Percentiles rank a stretch among this genome's conserved stretches.
These are phyloP conservation scores for Solanum appendiculatum DNA, from an alignment of 257 asterid genomes.

Conservation along the genomic window DNA sequence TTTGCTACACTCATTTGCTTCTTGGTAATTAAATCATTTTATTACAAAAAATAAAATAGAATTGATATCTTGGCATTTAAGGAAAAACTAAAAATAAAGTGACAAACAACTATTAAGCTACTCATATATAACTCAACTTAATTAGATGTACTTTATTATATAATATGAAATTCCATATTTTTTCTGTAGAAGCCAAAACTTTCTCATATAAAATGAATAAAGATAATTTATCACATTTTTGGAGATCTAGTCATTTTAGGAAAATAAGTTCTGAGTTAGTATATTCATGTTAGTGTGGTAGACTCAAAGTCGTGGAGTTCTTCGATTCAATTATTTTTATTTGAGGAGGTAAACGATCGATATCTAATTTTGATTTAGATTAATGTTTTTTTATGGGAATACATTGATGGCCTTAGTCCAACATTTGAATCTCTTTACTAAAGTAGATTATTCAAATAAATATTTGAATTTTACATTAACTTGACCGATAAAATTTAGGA, in stretches of 20 bases:
- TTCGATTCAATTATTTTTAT: too few relatives aligned
- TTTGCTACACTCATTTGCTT: not conserved
- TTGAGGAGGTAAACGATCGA: too few relatives aligned
- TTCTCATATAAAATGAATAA: not conserved
- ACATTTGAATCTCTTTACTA: too few relatives aligned
- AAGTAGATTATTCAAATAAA: too few relatives aligned
- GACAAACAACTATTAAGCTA: not conserved
- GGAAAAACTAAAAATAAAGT: not conserved
- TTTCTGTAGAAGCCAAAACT: not conserved
- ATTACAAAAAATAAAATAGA: not conserved
- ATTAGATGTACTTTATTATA: too few relatives aligned
- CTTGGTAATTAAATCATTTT: not conserved
- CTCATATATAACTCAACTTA: not conserved
- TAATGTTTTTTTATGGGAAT: not conserved
- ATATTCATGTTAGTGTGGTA: too few relatives aligned
- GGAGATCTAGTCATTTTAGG: not conserved
- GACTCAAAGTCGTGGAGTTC: too few relatives aligned
- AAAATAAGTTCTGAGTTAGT: not conserved
- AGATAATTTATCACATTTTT: not conserved
- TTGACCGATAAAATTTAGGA: not conserved
- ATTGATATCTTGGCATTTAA: not conserved
- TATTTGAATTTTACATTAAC: not conserved
- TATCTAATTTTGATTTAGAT: not conserved
- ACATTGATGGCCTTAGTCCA: not conserved
- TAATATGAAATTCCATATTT: not conserved